Base-by-base conservation (phyloP, 2,329 filamentous ascomycete genomes). In the Cladosporium oxysporum region DNA sequence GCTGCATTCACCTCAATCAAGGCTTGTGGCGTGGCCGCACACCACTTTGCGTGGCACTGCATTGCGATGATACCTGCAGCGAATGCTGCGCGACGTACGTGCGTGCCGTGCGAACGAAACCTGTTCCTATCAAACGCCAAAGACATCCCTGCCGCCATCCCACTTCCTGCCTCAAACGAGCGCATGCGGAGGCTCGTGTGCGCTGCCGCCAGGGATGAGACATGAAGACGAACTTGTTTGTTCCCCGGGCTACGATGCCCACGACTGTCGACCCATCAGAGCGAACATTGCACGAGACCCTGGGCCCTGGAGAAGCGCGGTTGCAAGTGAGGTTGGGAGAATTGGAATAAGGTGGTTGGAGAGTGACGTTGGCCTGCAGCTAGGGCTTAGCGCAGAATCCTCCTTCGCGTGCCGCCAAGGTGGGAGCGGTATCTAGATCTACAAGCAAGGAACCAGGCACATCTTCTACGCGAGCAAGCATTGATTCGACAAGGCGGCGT, bases 291-390 rank as follows among this genome's bases (percentile, higher is more conserved):
- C 47, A 21, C 21, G 18, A n/a, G 47, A 55, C 49, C 33, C 33
- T 50, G 60, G 7, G 28, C 33, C 21, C 47, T 63, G 52, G 49
- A 53, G 47, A 63, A 63, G 60, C 60, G 31, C 35, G 21, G 33
- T 63, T 53, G 33, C 44, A 63, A 57, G 61, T 63, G 61, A 63
- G 61, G 61, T 57, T 63, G 61, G 61, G 50, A 55, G 21, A 52
- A 18, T 29, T 50, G 29, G 5, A 62, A 62, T n/a, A 26, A n/a
- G 50, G 60, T 62, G 61, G 61, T 57, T 63, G 61, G 61, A 26
- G 31, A 53, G 26, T 63, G 61, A 57, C 61, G 50, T 63, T 63
- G 26, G 50, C 23, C 50, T 55, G 61, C 61, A 44, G 61, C 61
- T 63, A 63, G 26, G 26, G 23, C 33, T 57, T 63, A 63, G 61